Evolutionary conservation across 306 rosid genomes (phyloP), one percentile per base, ranked within the genome.

Genomic region (Begonia fuchsioides): DNA sequence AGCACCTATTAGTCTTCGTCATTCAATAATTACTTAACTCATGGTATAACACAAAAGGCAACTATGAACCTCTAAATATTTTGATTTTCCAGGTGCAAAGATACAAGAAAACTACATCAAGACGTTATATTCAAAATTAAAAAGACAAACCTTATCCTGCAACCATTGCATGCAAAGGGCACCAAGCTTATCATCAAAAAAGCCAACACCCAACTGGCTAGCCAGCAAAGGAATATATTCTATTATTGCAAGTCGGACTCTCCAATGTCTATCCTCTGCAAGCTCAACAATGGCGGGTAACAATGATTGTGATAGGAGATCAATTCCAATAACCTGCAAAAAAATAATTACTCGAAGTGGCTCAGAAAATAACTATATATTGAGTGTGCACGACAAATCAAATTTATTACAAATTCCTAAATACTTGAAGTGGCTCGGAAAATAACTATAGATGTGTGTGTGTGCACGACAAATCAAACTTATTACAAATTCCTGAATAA

Each of bases 241-340:
- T 55, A 90, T 90, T 52, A 90, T 90, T 56, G 97, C 97, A 48
- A 88, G 94, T 44, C 97, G 86, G 56, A 88, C 97, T 61, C 97
- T 76, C 97, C 97, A 90, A 66, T 90, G 97, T 69, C 93, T 79
- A 67, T 90, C 97, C 75, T 90, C 97, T 0, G 97, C 97, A 53
- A 90, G 97, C 77, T 90, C 97, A 66, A 84, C 97, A 63, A 90
- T 90, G 67, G 97, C 97, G 39, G 97, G 97, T 70, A 90, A 74
- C 47, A 90, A 73, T 57, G 97, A 90, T 56, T 90, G 97, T 50
- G 95, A 90, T 57, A 90, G 66, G 68, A 90, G 71, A 71, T 90
- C 97, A 43, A 90, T 90, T 58, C 97, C 97, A 54, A 90, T 84
- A 65, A 90, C 95, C 95, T 90, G 87, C 61, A 63, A 62, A 55